These are phyloP conservation scores for Coniochaeta ligniaria DNA, from an alignment of 2,329 filamentous ascomycete species.

Conservation along the genomic window DNA sequence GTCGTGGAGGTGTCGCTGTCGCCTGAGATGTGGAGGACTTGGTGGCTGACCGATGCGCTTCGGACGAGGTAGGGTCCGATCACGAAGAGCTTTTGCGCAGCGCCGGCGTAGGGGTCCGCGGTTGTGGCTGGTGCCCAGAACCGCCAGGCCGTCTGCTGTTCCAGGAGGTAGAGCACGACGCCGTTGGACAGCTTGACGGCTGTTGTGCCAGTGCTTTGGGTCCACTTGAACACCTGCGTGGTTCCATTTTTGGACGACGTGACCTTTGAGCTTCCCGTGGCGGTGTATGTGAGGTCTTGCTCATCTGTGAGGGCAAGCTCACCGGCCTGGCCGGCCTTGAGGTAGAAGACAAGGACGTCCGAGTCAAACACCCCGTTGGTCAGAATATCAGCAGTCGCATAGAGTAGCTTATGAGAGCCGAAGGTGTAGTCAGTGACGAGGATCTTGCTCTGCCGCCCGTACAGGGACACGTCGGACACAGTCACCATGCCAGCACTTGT, in stretches of 20 bases:
- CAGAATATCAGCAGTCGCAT: constrained; percentile 42
- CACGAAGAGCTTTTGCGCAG: constrained; percentile 44
- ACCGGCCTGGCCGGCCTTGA: constrained; percentile 38
- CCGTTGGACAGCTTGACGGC: constrained; percentile 41
- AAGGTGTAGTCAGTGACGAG: constrained; percentile 45
- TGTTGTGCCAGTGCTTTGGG: constrained; percentile 35
- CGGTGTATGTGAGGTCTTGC: constrained; percentile 26
- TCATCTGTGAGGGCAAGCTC: constrained; percentile 39
- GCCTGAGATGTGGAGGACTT: constrained; percentile 47
- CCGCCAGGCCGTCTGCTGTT: constrained; percentile 44
- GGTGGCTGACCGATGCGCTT: constrained; percentile 40
- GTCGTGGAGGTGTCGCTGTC: constrained; percentile 56
- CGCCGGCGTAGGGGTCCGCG: constrained; percentile 31
- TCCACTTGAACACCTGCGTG: constrained; percentile 33
- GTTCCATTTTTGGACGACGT: constrained; percentile 16
- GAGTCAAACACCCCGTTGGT: constrained; percentile 37
- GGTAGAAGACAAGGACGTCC: constrained; percentile 39
- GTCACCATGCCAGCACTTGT: constrained; percentile 36
- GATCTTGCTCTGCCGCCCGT: constrained; percentile 46
- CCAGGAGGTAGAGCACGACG: constrained; percentile 42
- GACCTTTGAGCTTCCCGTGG: constrained; percentile 31
- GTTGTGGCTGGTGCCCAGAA: constrained; percentile 44
- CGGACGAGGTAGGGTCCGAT: constrained; percentile 51
- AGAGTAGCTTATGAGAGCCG: constrained; percentile 38
- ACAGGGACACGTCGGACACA: constrained; percentile 38